A percentile compares a stretch with the other conserved stretches of the same genome.
These are phyloP conservation scores for Ramularia endophylla DNA, from an alignment of 2,329 filamentous ascomycete genomes.

Conservation along the genomic window DNA sequence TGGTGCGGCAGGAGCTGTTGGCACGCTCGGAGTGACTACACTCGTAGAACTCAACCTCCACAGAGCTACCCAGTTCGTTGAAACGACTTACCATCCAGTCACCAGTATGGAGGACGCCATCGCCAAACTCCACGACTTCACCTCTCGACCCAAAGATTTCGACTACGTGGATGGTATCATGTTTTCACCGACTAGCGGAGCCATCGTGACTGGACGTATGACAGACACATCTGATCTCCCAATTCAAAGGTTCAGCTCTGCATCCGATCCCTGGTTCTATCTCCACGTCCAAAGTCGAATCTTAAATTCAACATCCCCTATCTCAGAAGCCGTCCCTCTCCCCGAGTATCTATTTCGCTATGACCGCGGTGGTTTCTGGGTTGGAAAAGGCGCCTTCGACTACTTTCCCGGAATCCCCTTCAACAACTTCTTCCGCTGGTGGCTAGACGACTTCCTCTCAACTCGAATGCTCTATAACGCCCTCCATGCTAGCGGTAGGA, in stretches of 20 bases:
- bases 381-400: conserved; percentile 54
- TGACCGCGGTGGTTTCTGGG: conserved; percentile 66
- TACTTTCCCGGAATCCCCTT: conserved; percentile 60
- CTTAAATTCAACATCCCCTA: conserved; percentile 36
- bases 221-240: conserved; percentile 24
- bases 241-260: conserved; percentile 34
- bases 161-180: conserved; percentile 49
- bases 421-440: conserved; percentile 55
- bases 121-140: conserved; percentile 34
- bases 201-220: conserved; percentile 41
- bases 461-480: conserved; percentile 62
- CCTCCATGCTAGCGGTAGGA: conserved; percentile 55
- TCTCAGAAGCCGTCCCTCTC: conserved; percentile 53
- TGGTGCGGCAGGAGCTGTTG: conserved; percentile 60
- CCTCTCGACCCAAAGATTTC: conserved; percentile 35
- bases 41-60: conserved; percentile 44
- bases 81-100: conserved; percentile 44
- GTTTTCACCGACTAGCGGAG: conserved; percentile 38
- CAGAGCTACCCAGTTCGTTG: conserved; percentile 43
- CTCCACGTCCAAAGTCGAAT: conserved; percentile 37
- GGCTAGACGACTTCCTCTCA: conserved; percentile 58
- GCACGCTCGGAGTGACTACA: conserved; percentile 62
- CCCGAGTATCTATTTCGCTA: conserved; percentile 66
- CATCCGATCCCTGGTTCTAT: conserved; percentile 49
- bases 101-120: conserved; percentile 38